A percentile compares a stretch with the other conserved stretches of the same genome.
Conservation (phyloP, 805 yeast species). For the Pichia californica region DNA sequence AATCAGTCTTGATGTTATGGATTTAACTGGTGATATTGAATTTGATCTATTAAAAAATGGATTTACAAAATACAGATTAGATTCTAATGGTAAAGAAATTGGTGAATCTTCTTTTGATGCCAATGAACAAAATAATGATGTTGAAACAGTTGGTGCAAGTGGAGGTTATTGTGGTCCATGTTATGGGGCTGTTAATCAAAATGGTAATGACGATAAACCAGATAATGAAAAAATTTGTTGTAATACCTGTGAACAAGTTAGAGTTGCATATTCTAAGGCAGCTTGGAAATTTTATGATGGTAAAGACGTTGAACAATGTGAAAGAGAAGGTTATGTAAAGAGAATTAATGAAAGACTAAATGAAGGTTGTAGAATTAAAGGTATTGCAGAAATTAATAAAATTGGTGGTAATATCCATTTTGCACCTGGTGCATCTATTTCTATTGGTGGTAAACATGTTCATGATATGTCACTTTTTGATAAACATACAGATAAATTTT, state of each 20-base stretch:
- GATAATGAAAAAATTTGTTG: conserved; percentile 58
- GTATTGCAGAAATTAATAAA: conserved; percentile 72
- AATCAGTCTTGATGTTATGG: conserved; percentile 80
- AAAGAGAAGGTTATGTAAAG: conserved; percentile 76
- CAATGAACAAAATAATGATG: conserved; percentile 29
- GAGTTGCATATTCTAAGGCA: conserved; percentile 64
- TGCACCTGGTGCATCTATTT: conserved; percentile 85
- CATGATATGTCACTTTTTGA: conserved; percentile 79
- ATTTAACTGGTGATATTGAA: conserved; percentile 79
- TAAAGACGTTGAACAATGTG: conserved; percentile 81
- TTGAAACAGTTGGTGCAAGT: conserved; percentile 12
- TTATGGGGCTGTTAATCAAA: conserved; percentile 73
- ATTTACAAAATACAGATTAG: conserved; percentile 63
- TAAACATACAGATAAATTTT: conserved; percentile 48
- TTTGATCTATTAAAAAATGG: conserved; percentile 65
- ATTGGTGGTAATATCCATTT: conserved; percentile 89
- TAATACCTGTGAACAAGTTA: conserved; percentile 77
- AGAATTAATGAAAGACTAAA: conserved; percentile 48
- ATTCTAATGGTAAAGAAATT: conserved; percentile 43
- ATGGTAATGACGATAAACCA: conserved; percentile 33
- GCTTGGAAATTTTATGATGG: conserved; percentile 94
- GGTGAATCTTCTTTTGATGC: conserved; percentile 34
- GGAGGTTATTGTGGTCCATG: conserved; percentile 77
- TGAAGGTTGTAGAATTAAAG: conserved; percentile 88
- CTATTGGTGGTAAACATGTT: conserved; percentile 54